phyloP scores from a whole-genome alignment of 139 green algal species.

The Asterochloris erici region DNA sequence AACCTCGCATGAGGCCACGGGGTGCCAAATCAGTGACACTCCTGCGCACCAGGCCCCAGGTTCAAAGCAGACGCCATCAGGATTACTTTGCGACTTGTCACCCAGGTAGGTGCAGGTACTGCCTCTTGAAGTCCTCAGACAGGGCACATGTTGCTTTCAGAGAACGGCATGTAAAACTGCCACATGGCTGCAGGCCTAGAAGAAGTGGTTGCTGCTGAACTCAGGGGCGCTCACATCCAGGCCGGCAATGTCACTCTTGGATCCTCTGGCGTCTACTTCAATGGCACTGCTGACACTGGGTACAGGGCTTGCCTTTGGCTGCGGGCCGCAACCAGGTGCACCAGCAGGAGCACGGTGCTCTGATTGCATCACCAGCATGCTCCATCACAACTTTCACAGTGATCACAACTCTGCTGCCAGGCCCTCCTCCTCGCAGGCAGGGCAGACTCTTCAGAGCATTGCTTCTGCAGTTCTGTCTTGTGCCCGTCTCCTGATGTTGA shows the following conservation, averaged over 20 bases:
- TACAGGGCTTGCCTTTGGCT: constrained; percentile 8
- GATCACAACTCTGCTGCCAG: neutral
- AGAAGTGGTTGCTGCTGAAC: constrained; percentile 7
- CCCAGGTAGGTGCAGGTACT: neutral
- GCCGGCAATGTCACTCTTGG: neutral
- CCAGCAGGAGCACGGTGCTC: neutral
- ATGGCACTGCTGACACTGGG: neutral
- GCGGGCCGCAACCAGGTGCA: constrained; percentile 2
- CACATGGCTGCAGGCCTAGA: neutral
- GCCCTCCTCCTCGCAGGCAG: neutral
- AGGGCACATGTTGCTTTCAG: too few species aligned
- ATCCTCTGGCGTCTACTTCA: constrained; percentile 13
- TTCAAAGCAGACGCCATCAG: too few species aligned
- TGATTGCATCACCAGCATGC: neutral
- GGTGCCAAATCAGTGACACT: too few species aligned
- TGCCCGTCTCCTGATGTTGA: neutral
- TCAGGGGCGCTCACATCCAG: neutral
- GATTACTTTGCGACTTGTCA: constrained; percentile 6
- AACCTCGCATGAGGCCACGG: too few species aligned
- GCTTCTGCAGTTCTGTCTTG: neutral
- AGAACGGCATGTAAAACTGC: too few species aligned
- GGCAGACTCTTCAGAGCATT: neutral
- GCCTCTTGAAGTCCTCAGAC: too few species aligned
- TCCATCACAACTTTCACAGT: neutral
- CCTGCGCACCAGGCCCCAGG: too few species aligned